Base-by-base conservation (phyloP, 2,329 filamentous ascomycete genomes). In the Fusarium incarnatum region DNA sequence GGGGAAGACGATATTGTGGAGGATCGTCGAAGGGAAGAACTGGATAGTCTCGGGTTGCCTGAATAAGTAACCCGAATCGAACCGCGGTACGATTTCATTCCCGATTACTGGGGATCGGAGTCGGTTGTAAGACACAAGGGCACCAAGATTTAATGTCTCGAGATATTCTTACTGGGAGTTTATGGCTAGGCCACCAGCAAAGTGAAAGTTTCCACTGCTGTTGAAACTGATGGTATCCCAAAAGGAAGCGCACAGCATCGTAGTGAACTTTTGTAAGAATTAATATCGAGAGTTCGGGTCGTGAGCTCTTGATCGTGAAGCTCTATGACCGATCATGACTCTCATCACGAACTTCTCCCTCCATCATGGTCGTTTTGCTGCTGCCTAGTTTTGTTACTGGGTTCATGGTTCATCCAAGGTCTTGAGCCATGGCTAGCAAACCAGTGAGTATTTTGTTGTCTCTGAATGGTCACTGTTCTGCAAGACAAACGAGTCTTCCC, bases 31-130 rank as follows among this genome's bases (percentile, higher is more conserved):
- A 41, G 11, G 32, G 42, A 12, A 11, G 20, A 40, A 30, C 55
- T 47, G 28, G 42, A 16, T 25, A 68, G 56, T 44, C 10, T 47
- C 70, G 68, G 66, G n/a, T 30, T 70, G 32, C 64, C 53, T n/a
- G 68, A 72, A 65, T 10, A 27, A 62, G 73, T n/a, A 74, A 69
- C 7, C 67, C 71, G 68, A 53, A 10, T 41, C 27, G 47, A 30
- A 25, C 27, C 50, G 59, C 25, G 32, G 22, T 28, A n/a, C n/a
- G 23, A 37, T 22, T n/a, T 12, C 10, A 8, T 20, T 47, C 25
- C 18, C 8, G 18, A 28, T 46, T n/a, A 18, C 37, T 30, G 59
- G 63, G 50, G 50, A 61, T 50, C n/a, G 20, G 48, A 45, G 28
- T 63, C 28, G 25, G 40, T 56, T 20, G 30, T 44, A 15, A 46